Base-by-base conservation (phyloP, 805 yeast genomes). In the Starmera amethionina region DNA sequence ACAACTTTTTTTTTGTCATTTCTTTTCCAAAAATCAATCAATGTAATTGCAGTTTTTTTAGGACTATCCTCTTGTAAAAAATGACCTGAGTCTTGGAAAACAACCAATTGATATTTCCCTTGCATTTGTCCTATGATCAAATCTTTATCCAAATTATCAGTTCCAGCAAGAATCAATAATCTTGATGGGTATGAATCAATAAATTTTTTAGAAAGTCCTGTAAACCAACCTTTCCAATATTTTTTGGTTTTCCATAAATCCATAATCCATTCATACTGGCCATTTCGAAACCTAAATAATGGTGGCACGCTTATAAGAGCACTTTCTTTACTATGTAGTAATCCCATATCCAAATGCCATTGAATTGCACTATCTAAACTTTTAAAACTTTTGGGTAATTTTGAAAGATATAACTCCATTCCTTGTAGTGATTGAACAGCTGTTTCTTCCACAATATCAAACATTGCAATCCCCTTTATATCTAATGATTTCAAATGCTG, bases 81-180 rank as follows among this genome's bases (percentile, higher is more conserved):
- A 62, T 93, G 99, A 2, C 97, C 97, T 3, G 88, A 68, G 40
- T 79, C 82, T 46, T 72, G 76, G 56, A 87, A 81, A 5, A 88
- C 93, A 12, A 85, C 78, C 33, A 93, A 69, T 61, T 94, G 99
- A 59, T 82, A 93, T 56, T 79, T 81, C 2, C 99, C 99, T 62
- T 89, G 97, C 98, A 93, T 93, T 60, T 94, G 98, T 1, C 97
- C 99, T 39, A 93, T 79, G 59, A 89, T 87, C 37, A 93, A 66
- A 32, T 74, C 74, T 46, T 82, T 87, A 60, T 93, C 98, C 28
- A 94, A 67, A 16, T 83, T 77, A 48, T 93, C 97, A 39, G 89
- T 82, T 4, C 95, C 95, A 0, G 97, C 94, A 13, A 94, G 62
- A 1, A 93, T 69, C 33, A 93, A 68, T 40, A 93, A 50, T 51